phyloP scores from a whole-genome alignment of 768 basidiomycete species.

The Leucogyrophana mollusca region DNA sequence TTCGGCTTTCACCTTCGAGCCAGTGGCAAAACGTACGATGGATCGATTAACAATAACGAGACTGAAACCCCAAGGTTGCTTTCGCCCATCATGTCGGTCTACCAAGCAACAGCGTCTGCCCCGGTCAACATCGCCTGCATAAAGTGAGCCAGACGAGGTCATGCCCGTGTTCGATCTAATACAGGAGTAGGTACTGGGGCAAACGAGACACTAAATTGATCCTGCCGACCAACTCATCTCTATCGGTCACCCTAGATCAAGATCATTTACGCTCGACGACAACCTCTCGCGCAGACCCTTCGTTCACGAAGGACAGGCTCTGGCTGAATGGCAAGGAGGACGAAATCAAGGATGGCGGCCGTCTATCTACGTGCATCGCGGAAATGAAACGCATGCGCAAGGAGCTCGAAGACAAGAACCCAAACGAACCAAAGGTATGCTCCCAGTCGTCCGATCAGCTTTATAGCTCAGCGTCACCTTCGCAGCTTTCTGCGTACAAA shows the following conservation, averaged over 20 bases:
- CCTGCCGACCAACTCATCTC: conserved; percentile 94
- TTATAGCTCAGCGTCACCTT: background rate
- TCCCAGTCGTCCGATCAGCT: background rate
- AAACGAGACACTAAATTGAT: conserved; percentile 96
- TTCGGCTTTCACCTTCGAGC: conserved; percentile 2
- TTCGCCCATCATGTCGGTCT: conserved; percentile 49
- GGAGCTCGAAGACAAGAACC: conserved; percentile 68
- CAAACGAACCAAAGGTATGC: conserved; percentile 64
- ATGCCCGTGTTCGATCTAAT: conserved; percentile 5
- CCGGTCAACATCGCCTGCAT: conserved; percentile 99
- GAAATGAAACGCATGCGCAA: conserved; percentile 83
- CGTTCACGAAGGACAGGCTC: conserved; percentile 73
- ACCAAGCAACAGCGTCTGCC: conserved; percentile 87
- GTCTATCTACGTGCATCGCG: conserved; percentile 80
- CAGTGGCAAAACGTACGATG: conserved; percentile 10
- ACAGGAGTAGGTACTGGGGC: conserved; percentile 87
- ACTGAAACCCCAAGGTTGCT: background rate
- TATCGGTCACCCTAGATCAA: conserved; percentile 97
- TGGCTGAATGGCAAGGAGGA: conserved; percentile 97
- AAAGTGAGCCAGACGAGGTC: conserved; percentile 55
- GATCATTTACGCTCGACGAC: conserved; percentile 95
- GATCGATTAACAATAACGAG: conserved; percentile 10
- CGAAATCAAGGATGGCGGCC: conserved; percentile 76
- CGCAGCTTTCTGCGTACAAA: conserved; percentile 63
- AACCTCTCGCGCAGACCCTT: conserved; percentile 79